Conservation (phyloP, 2,329 filamentous ascomycete species). For the Dactylellina sp. region DNA sequence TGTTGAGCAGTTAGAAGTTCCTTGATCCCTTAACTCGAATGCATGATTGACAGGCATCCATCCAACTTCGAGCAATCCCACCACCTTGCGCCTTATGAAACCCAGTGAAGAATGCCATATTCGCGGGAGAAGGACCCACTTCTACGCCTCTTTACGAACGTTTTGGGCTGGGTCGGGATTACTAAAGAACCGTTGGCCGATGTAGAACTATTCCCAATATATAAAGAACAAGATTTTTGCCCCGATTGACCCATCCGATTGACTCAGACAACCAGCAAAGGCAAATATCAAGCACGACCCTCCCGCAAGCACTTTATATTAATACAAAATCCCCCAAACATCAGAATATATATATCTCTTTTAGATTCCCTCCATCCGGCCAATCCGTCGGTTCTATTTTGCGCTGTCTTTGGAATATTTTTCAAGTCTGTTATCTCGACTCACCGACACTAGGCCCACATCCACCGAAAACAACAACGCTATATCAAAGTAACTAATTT, state of each 20-base stretch:
- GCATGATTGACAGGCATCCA: conserved; percentile 27
- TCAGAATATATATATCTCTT: no score
- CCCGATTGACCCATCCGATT: conserved; percentile 2
- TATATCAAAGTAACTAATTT: no score
- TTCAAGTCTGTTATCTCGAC: no score
- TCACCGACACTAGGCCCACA: no score
- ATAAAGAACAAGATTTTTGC: conserved; percentile 14
- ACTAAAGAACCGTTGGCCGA: conserved; percentile 34
- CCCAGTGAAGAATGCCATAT: conserved; percentile 16
- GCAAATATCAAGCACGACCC: conserved; percentile 9
- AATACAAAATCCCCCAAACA: no score
- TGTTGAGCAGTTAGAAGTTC: conserved; percentile 6
- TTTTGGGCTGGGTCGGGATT: conserved; percentile 25
- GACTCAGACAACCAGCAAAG: conserved; percentile 22
- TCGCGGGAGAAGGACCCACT: conserved; percentile 1
- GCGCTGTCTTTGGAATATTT: no score
- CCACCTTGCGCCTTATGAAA: conserved; percentile 41
- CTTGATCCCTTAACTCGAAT: conserved; percentile 1
- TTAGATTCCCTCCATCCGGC: no score
- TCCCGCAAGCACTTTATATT: no score
- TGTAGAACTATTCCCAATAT: conserved; percentile 18
- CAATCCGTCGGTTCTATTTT: no score
- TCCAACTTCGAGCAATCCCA: conserved; percentile 21
- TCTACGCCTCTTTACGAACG: conserved; percentile 8
- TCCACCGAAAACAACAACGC: no score